Evolutionary conservation across 2,329 filamentous ascomycete genomes (phyloP).

Genomic region (Helotiales sp.): DNA sequence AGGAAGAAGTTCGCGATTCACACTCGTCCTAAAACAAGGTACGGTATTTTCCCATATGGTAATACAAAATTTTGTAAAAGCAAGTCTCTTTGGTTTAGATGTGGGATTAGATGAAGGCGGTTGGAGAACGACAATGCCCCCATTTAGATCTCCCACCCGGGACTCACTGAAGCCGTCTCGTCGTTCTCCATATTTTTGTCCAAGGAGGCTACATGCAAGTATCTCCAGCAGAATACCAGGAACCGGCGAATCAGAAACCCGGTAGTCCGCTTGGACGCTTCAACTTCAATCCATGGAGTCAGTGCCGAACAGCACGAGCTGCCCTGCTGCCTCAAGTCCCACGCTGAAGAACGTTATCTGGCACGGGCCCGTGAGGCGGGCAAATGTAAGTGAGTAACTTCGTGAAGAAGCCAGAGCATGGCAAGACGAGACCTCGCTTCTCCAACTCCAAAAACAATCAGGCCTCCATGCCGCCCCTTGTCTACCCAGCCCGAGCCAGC

Average conservation of each 20-base stretch:
- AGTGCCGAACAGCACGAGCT: slow-evolving; percentile 5
- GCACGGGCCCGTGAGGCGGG: slow-evolving; percentile 5
- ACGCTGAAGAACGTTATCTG: slow-evolving; percentile 5
- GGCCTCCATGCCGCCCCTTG: slow-evolving; percentile 12
- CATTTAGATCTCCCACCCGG: slow-evolving; percentile 1
- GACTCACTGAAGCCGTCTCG: not conserved
- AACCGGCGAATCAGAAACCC: not conserved
- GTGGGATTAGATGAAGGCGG: not conserved
- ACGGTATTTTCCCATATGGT: too few species aligned
- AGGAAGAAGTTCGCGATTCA: slow-evolving; percentile 6
- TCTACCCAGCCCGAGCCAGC: slow-evolving; percentile 14
- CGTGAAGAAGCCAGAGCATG: not conserved
- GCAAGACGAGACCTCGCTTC: not conserved
- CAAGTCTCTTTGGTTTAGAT: too few species aligned
- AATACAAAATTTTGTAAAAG: too few species aligned
- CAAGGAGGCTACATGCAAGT: not conserved
- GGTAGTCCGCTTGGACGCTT: not conserved
- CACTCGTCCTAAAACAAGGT: not conserved
- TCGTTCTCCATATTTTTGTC: slow-evolving; percentile 1
- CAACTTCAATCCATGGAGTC: slow-evolving; percentile 1
- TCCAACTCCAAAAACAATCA: too few species aligned
- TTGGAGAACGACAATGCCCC: not conserved
- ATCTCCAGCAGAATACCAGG: slow-evolving; percentile 7
- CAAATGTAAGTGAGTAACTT: not conserved
- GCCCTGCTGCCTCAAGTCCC: not conserved